A percentile compares a stretch with the other conserved stretches of the same genome.
Evolutionary conservation across 306 rosid genomes (phyloP).

Genomic region (Vicia villosa): DNA sequence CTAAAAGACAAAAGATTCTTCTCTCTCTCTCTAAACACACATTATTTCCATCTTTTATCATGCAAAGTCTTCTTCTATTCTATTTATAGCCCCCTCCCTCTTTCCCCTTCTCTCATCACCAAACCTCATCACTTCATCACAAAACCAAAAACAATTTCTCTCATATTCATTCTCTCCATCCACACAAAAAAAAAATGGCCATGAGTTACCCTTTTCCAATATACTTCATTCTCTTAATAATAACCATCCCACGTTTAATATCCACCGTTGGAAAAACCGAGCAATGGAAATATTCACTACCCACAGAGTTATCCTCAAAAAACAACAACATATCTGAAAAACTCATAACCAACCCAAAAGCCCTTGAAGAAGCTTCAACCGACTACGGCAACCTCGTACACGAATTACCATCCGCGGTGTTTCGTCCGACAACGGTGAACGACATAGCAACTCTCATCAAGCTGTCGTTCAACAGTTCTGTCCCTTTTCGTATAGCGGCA

Average conservation of each 20-base stretch:
- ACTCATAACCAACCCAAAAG: constrained; percentile 49
- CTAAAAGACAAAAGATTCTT: constrained; percentile 41
- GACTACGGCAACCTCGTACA: constrained; percentile 69
- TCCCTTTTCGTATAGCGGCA: constrained; percentile 53
- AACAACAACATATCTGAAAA: constrained; percentile 4
- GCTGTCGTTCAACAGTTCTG: constrained; percentile 39
- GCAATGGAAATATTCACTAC: constrained; percentile 28
- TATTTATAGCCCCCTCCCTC: constrained; percentile 41
- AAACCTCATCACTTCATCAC: neutral
- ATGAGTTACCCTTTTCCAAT: constrained; percentile 39
- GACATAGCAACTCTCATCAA: constrained; percentile 49
- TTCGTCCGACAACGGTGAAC: constrained; percentile 50
- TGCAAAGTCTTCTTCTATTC: constrained; percentile 48
- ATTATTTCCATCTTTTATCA: constrained; percentile 37
- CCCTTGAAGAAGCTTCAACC: constrained; percentile 48
- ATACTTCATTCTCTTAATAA: constrained; percentile 43
- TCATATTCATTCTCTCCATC: neutral
- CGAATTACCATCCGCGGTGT: constrained; percentile 54
- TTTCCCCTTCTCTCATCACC: constrained; percentile 15
- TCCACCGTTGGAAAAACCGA: constrained; percentile 55
- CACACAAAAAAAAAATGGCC: constrained; percentile 50
- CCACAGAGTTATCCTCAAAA: constrained; percentile 10
- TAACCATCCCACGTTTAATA: constrained; percentile 53
- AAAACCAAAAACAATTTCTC: neutral
- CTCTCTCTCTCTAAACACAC: constrained; percentile 12